phyloP scores from a whole-genome alignment of 225 moss, liverwort and hornwort genomes.

The Takakia lepidozioides region DNA sequence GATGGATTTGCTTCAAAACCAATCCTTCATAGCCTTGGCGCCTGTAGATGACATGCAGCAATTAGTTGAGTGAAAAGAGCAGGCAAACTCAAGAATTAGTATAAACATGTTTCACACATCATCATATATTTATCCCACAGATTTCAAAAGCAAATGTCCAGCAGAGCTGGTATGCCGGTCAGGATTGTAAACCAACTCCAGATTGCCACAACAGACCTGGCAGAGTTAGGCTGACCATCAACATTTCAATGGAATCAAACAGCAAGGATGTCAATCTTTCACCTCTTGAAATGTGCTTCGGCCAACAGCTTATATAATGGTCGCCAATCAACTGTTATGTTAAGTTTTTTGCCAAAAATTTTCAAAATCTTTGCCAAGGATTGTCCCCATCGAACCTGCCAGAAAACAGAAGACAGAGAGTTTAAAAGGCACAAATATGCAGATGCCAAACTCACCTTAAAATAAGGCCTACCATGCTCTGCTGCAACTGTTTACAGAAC shows the following conservation, averaged over 20 bases:
- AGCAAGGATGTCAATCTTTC: not conserved
- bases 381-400: slow-evolving; percentile 91
- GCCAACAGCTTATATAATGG: slow-evolving; percentile 63
- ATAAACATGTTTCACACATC: slow-evolving; percentile 3
- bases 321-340: slow-evolving; percentile 72
- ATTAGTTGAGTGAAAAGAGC: too few species aligned
- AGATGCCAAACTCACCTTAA: too few species aligned
- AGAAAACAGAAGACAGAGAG: slow-evolving; percentile 7
- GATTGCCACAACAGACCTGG: too few species aligned
- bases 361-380: slow-evolving; percentile 65
- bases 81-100: too few species aligned
- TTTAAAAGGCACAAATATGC: slow-evolving; percentile 5
- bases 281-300: slow-evolving; percentile 94
- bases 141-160: not conserved
- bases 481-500: not conserved
- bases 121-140: not conserved
- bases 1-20: slow-evolving; percentile 87
- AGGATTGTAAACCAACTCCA: not conserved
- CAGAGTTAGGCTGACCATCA: too few species aligned
- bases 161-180: not conserved
- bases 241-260: too few species aligned
- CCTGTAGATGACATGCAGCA: slow-evolving; percentile 37
- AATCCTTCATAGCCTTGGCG: slow-evolving; percentile 88
- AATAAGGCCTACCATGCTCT: not conserved
- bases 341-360: slow-evolving; percentile 64